Conservation (phyloP, 2,329 filamentous ascomycete species). For the Monilinia laxa region DNA sequence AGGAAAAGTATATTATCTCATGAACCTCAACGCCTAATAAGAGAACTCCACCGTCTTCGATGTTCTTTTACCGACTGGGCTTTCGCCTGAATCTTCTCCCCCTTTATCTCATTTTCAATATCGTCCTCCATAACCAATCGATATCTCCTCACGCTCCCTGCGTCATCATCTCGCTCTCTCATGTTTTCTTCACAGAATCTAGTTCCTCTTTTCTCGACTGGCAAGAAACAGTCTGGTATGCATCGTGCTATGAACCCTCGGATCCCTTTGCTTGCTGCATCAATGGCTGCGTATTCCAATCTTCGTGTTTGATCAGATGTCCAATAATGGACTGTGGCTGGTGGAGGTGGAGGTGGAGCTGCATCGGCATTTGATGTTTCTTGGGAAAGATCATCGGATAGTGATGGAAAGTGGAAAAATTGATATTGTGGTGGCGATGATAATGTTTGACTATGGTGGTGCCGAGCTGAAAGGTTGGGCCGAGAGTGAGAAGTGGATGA, state of each 20-base stretch:
- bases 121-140: constrained; percentile 46
- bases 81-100: neutral
- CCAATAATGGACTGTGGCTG: constrained; percentile 65
- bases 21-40: neutral
- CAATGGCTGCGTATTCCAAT: constrained; percentile 66
- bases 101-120: neutral
- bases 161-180: constrained; percentile 43
- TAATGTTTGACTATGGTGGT: constrained; percentile 24
- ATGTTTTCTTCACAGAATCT: constrained; percentile 52
- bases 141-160: constrained; percentile 63
- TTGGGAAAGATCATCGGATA: constrained; percentile 24
- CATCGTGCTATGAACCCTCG: constrained; percentile 61
- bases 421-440: constrained; percentile 28
- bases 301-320: constrained; percentile 62
- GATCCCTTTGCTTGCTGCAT: constrained; percentile 59
- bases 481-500: constrained; percentile 12
- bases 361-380: constrained; percentile 40
- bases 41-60: constrained; percentile 13
- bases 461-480: constrained; percentile 6
- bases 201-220: constrained; percentile 50
- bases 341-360: constrained; percentile 45
- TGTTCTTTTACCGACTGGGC: neutral
- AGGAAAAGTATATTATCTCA: neutral
- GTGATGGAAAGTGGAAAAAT: constrained; percentile 39
- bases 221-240: constrained; percentile 60